These are phyloP conservation scores for Coffea humblotiana DNA, from an alignment of 305 asterid genomes.

Conservation along the genomic window DNA sequence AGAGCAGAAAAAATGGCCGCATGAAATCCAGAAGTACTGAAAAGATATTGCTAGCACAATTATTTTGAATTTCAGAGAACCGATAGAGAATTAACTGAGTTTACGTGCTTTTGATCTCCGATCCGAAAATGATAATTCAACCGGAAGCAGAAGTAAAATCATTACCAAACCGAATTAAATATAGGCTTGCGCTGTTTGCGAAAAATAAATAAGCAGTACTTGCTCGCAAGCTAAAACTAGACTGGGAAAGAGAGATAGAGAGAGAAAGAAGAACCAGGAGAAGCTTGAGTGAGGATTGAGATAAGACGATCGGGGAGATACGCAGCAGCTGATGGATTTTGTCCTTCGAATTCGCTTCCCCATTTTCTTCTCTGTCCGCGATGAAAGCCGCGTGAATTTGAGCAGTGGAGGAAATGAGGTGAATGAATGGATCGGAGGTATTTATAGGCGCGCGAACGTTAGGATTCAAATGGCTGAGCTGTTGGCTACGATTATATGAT, in stretches of 20 bases:
- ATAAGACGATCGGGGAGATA: conserved; percentile 60
- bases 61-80: too few relatives aligned
- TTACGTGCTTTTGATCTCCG: too few relatives aligned
- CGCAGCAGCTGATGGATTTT: conserved; percentile 71
- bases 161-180: too few relatives aligned
- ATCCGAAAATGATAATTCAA: too few relatives aligned
- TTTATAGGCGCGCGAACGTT: conserved; percentile 56
- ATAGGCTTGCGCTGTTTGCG: not conserved
- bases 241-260: conserved; percentile 22
- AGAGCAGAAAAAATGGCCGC: too few relatives aligned
- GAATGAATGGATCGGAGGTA: conserved; percentile 15
- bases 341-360: conserved; percentile 84
- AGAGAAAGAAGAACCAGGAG: conserved; percentile 55
- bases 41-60: too few relatives aligned
- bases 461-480: conserved; percentile 28
- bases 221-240: not conserved
- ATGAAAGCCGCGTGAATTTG: not conserved
- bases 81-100: too few relatives aligned
- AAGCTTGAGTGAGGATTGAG: conserved; percentile 56
- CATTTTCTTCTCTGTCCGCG: conserved; percentile 31
- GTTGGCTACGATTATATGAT: not conserved
- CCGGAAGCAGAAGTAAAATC: too few relatives aligned
- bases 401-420: not conserved
- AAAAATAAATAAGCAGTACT: not conserved
- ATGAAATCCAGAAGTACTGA: too few relatives aligned